phyloP scores from a whole-genome alignment of 495 filamentous ascomycete species.

The Penicillium bovifimosum region DNA sequence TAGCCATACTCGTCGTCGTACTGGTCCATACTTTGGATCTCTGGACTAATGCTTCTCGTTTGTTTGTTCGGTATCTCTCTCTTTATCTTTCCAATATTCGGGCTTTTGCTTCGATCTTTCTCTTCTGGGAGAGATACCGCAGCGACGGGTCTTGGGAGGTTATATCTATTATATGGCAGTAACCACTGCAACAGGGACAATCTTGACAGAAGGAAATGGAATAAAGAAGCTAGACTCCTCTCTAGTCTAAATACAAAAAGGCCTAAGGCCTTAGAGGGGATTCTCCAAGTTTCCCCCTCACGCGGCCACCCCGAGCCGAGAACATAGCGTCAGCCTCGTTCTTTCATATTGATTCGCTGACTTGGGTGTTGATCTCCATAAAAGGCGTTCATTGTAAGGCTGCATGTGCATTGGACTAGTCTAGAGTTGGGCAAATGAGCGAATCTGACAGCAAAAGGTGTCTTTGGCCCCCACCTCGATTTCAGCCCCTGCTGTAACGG shows the following conservation, averaged over 20 bases:
- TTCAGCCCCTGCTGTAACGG: conserved; percentile 5
- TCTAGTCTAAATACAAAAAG: not conserved
- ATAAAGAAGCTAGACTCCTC: not conserved
- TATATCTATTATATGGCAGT: not conserved
- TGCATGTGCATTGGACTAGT: conserved; percentile 23
- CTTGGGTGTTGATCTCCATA: not conserved
- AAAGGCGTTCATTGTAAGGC: conserved; percentile 17
- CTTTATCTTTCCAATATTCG: not conserved
- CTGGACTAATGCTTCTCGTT: not conserved
- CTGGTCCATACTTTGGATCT: conserved; percentile 21
- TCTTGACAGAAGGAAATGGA: not conserved
- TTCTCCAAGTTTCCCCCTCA: not conserved
- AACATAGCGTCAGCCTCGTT: not conserved
- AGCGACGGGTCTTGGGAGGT: not conserved
- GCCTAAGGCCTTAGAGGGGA: not conserved
- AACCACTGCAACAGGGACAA: no score
- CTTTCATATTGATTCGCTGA: conserved; percentile 3
- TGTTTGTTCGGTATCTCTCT: not conserved
- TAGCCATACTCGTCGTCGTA: conserved; percentile 31
- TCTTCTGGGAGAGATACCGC: not conserved
- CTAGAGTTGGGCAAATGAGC: conserved; percentile 6
- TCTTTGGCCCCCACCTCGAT: conserved; percentile 16
- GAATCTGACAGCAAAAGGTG: not conserved
- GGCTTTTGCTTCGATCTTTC: not conserved
- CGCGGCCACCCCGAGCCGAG: conserved; percentile 4